These are phyloP conservation scores for Lentithecium fluviatile DNA, from an alignment of 495 filamentous ascomycete species.

Conservation along the genomic window DNA sequence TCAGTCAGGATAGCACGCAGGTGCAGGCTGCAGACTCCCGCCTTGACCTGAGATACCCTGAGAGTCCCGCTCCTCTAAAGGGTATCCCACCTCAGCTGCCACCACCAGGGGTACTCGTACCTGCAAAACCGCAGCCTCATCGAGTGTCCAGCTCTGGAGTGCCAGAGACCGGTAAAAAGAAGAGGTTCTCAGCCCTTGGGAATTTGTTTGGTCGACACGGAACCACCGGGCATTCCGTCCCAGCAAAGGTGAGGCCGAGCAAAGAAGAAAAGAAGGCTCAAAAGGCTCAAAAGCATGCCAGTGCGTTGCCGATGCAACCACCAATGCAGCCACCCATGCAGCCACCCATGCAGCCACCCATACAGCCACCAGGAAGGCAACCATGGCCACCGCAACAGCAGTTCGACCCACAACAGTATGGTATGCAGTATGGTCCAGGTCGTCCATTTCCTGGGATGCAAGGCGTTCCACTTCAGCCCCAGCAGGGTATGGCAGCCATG, in stretches of 20 bases:
- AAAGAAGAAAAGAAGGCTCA: conserved; percentile 34
- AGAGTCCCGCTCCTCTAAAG: conserved; percentile 26
- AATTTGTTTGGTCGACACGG: conserved; percentile 34
- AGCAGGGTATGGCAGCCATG: conserved; percentile 2
- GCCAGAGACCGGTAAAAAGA: conserved; percentile 48
- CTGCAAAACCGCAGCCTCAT: conserved; percentile 5
- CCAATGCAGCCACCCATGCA: neutral
- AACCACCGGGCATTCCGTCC: conserved; percentile 13
- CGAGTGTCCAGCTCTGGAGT: conserved; percentile 10
- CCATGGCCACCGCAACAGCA: conserved; percentile 25
- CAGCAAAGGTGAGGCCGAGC: conserved; percentile 19
- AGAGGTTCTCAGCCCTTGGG: conserved; percentile 49
- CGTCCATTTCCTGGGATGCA: conserved; percentile 25
- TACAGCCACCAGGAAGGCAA: conserved; percentile 16
- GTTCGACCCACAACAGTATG: conserved; percentile 4
- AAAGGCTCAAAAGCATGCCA: conserved; percentile 25
- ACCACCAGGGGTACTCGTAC: conserved; percentile 9
- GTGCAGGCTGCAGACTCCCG: conserved; percentile 33
- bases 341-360: conserved; percentile 9
- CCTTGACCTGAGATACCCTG: conserved; percentile 32
- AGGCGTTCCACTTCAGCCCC: conserved; percentile 4
- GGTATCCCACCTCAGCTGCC: conserved; percentile 31
- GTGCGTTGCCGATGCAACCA: neutral
- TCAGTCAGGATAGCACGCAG: conserved; percentile 34
- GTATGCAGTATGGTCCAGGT: conserved; percentile 8